Evolutionary conservation across 179 eudicot species (phyloP), one percentile per base, ranked within the genome.

Genomic region (Patellifolia procumbens): DNA sequence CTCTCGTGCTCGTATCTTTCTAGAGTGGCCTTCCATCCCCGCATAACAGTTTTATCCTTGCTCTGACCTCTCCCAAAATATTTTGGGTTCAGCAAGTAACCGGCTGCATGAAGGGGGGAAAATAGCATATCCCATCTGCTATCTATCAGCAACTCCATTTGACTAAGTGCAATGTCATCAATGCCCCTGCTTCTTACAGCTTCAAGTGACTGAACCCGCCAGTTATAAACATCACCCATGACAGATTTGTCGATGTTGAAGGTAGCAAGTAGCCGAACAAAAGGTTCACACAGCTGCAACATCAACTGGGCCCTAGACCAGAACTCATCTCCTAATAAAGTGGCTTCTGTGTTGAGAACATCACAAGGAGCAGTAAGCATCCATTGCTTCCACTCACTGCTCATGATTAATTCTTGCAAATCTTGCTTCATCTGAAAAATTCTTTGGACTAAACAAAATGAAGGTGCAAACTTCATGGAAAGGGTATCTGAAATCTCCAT

Each of bases 41-140:
- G 71, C 89, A 84, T 84, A 49, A 80, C 68, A 1, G 80, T 84
- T 63, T 84, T 86, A 35, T 86, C 87, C 70, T 70, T 84, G 72
- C 76, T 86, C 67, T 86, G 86, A 67, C 84, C 87, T 60, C 82
- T 82, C 19, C 89, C 87, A 72, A 82, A 84, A 58, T 84, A 83
- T 65, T 73, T 81, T 16, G 89, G 86, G 68, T 84, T 84, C 55
- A 82, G 74, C 73, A 80, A 56, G 42, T 85, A 87, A 35, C 87
- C 89, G n/a, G 85, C 84, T 19, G 89, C 81, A 35, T 86, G 89
- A 76, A 86, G 86, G 1, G 89, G 89, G 12, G 89, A 78, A 74
- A 80, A 84, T 20, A 86, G 24, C 46, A 42, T 31, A 70, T 86
- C 87, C 87, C 89, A 86, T 70, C 83, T 80, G 32, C 77, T 82